Evolutionary conservation across 2,329 filamentous ascomycete genomes (phyloP), one percentile per base, ranked within the genome.

Genomic region (Stagonosporopsis tanaceti): DNA sequence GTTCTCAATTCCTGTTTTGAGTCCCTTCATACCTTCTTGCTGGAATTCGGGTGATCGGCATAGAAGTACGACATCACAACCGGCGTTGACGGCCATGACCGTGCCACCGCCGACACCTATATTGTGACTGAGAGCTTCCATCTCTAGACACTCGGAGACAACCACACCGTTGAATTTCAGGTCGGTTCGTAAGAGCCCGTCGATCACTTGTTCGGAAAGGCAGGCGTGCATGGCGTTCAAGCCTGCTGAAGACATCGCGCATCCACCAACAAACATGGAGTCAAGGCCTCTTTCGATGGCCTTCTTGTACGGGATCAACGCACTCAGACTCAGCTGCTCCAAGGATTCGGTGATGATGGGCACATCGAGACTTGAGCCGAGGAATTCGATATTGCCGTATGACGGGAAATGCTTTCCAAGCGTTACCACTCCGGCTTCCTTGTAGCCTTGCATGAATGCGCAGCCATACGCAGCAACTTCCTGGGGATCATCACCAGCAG

Each of bases 321-420:
- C 94, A 67, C 90, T 96, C n/a, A 97, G 80, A 63, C 92, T 96
- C 41, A 98, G 82, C 69, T 97, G 93, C 72, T 97, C 94, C 12
- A 97, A 78, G 0, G 93, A 96, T 73, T 98, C 93, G 0, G 93
- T 97, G 66, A 98, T 97, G 60, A 96, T 95, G 14, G 94, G 94
- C 28, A 98, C 93, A 69, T 97, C 93, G 24, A 96, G 80, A 45
- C 91, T 93, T 4, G 93, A 96, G 12, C 93, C 93, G 2, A 96
- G 85, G 67, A 97, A 97, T 74, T 97, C 93, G 17, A 98, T 82
- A 68, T 97, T 97, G 30, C 94, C 94, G 71, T 97, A 98, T 0
- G 93, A 97, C 3, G 94, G 94, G 67, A 98, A 97, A 76, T 98
- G 94, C 75, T 98, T 98, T 54, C 94, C 94, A 71, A 95, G 93